These are phyloP conservation scores for Tulasnella sp. DNA, from an alignment of 768 basidiomycete genomes.

Conservation along the genomic window DNA sequence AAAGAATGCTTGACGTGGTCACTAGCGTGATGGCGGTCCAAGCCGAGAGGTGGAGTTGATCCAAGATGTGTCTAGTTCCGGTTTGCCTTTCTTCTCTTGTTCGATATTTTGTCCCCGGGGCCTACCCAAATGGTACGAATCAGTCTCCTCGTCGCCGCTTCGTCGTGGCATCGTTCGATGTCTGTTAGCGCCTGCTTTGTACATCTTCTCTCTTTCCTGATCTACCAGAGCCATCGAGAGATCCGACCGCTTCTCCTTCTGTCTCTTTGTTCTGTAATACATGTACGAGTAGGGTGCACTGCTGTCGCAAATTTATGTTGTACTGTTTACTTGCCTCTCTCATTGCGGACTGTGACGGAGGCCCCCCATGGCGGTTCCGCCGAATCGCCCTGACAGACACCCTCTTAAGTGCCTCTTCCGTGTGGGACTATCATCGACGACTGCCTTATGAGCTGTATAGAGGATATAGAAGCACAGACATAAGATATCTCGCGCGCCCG, in stretches of 20 bases:
- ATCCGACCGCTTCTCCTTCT: neutral
- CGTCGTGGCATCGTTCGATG: neutral
- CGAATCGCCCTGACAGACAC: neutral
- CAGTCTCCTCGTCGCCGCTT: neutral
- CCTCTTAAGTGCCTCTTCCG: neutral
- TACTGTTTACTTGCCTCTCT: neutral
- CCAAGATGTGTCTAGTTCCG: neutral
- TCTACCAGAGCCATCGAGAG: neutral
- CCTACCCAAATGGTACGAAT: neutral
- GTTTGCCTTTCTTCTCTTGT: neutral
- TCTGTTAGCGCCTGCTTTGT: neutral
- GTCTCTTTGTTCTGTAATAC: neutral
- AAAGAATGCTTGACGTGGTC: constrained; percentile 18
- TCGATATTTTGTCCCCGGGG: neutral
- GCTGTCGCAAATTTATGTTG: neutral
- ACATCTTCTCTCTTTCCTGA: neutral
- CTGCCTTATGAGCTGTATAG: neutral
- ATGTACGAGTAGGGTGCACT: neutral
- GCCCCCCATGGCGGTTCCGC: neutral
- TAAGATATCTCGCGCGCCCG: neutral
- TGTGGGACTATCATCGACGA: neutral
- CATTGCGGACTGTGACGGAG: neutral
- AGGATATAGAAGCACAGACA: neutral
- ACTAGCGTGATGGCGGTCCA: neutral
- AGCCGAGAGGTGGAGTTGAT: neutral